phyloP scores from a whole-genome alignment of 257 asterid genomes.

The Solanum paucissectum region DNA sequence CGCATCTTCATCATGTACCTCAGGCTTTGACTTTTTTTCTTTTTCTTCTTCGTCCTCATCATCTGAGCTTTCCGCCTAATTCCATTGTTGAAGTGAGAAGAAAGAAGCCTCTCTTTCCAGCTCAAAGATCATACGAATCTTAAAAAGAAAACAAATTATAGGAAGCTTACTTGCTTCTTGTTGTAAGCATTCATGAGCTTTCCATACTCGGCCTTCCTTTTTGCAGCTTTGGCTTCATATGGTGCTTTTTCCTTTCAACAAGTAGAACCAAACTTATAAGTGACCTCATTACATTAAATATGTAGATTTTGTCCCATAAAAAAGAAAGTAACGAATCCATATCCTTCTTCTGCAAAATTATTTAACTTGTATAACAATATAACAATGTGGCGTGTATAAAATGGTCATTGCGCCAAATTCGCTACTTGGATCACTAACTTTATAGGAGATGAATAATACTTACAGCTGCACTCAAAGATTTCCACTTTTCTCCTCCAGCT shows the following conservation, averaged over 20 bases:
- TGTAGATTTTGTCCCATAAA: background rate
- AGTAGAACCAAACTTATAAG: background rate
- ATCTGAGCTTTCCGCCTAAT: slow-evolving; percentile 65
- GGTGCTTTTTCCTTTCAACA: slow-evolving; percentile 85
- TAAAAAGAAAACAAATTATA: background rate
- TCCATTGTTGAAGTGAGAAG: background rate
- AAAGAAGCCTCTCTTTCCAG: background rate
- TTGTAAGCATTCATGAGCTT: slow-evolving; percentile 74
- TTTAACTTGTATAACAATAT: background rate
- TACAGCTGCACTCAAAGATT: slow-evolving; percentile 69
- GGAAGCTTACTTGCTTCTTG: slow-evolving; percentile 57
- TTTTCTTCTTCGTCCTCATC: slow-evolving; percentile 74
- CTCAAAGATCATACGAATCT: background rate
- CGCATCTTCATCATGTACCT: slow-evolving; percentile 46
- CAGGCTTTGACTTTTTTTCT: slow-evolving; percentile 65
- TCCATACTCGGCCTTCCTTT: slow-evolving; percentile 69
- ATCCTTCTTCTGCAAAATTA: background rate
- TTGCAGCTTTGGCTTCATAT: slow-evolving; percentile 90
- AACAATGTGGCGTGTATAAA: background rate
- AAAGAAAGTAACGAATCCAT: background rate
- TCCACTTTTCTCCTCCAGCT: slow-evolving; percentile 99
- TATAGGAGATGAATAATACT: slow-evolving; percentile 18
- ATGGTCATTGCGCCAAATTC: background rate
- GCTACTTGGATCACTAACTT: background rate
- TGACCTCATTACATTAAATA: background rate